These are phyloP conservation scores for Pseudopithomyces maydicus DNA, from an alignment of 2,329 filamentous ascomycete species.

Conservation along the genomic window DNA sequence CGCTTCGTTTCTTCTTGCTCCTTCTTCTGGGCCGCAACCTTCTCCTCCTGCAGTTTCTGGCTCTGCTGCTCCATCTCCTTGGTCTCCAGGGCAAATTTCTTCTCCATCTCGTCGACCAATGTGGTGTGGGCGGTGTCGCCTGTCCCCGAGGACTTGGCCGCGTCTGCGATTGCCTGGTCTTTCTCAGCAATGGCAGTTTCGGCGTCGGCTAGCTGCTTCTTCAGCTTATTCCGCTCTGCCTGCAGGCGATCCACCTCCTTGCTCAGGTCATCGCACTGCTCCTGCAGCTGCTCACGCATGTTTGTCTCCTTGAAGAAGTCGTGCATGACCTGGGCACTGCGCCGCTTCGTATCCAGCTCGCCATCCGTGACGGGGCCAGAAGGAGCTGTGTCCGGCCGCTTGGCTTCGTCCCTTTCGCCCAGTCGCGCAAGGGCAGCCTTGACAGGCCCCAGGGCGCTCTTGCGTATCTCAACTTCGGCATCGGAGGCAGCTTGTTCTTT, in stretches of 20 bases:
- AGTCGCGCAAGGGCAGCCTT: constrained; percentile 38
- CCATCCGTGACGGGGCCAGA: constrained; percentile 32
- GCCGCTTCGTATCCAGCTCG: constrained; percentile 37
- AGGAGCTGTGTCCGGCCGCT: constrained; percentile 40
- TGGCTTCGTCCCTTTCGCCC: constrained; percentile 24
- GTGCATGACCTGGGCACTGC: constrained; percentile 44
- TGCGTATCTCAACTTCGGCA: constrained; percentile 39
- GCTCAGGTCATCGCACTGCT: constrained; percentile 39
- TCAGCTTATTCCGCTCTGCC: constrained; percentile 36
- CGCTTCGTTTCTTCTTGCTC: constrained; percentile 37
- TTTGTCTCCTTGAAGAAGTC: constrained; percentile 47
- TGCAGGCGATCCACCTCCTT: constrained; percentile 39
- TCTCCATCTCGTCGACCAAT: constrained; percentile 40
- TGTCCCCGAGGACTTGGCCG: constrained; percentile 19
- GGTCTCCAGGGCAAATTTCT: constrained; percentile 41
- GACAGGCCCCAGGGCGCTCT: constrained; percentile 29
- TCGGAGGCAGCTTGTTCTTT: constrained; percentile 44
- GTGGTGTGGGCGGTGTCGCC: constrained; percentile 28
- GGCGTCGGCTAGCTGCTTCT: constrained; percentile 37
- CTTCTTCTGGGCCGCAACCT: constrained; percentile 34
- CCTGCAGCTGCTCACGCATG: constrained; percentile 42
- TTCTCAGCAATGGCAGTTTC: constrained; percentile 38
- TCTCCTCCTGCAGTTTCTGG: constrained; percentile 38
- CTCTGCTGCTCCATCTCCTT: constrained; percentile 38
- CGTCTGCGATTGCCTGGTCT: constrained; percentile 33